A percentile compares a stretch with the other conserved stretches of the same genome.
These are phyloP conservation scores for Fusarium heterosporum DNA, from an alignment of 2,329 filamentous ascomycete species.

Conservation along the genomic window DNA sequence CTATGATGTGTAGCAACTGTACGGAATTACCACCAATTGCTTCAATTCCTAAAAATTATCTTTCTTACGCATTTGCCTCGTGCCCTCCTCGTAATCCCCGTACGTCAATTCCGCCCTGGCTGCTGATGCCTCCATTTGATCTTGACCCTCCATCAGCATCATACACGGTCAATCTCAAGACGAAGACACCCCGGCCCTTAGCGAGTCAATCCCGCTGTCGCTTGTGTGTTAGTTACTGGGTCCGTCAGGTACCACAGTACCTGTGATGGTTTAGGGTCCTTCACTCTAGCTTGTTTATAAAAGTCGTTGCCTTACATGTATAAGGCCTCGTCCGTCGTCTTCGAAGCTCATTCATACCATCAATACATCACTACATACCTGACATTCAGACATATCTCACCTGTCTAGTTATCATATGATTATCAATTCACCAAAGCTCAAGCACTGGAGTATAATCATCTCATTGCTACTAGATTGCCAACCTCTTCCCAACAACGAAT, in stretches of 20 bases:
- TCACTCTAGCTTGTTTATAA: conserved; percentile 7
- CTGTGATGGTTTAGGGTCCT: conserved; percentile 28
- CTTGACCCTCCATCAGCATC: conserved; percentile 27
- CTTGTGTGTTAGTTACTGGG: conserved; percentile 37
- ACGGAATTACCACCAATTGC: conserved; percentile 22
- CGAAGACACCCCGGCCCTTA: conserved; percentile 34
- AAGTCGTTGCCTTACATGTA: conserved; percentile 41
- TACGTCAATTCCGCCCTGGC: conserved; percentile 46
- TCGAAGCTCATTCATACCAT: conserved; percentile 19
- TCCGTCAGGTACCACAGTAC: conserved; percentile 27
- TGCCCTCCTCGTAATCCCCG: conserved; percentile 42
- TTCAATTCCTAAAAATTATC: conserved; percentile 10
- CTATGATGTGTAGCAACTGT: not conserved
- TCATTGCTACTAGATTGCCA: not conserved
- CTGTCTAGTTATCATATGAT: conserved; percentile 12
- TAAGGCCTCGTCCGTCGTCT: conserved; percentile 36
- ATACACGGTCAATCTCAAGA: conserved; percentile 17
- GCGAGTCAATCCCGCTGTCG: conserved; percentile 43
- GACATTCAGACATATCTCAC: conserved; percentile 3
- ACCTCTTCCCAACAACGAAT: conserved; percentile 1
- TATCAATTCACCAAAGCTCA: conserved; percentile 3
- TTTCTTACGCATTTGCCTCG: conserved; percentile 24
- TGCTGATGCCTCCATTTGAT: conserved; percentile 19
- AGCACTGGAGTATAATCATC: conserved; percentile 1
- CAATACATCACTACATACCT: not conserved